phyloP scores from a whole-genome alignment of 2,329 filamentous ascomycete species.

The Diaporthe nobilis region DNA sequence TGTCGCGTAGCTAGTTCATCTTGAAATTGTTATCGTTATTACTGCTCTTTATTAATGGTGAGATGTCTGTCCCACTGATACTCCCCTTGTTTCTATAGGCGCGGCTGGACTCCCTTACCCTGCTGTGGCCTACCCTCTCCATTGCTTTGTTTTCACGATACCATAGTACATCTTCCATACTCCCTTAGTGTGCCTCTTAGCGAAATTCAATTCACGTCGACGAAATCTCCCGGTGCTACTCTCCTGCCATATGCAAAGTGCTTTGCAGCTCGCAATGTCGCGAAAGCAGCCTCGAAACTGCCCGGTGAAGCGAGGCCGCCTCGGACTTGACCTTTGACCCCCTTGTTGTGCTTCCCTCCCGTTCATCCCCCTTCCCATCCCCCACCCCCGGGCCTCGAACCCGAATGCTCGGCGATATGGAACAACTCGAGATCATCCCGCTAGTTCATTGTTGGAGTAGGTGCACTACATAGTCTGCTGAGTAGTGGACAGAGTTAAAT shows the following conservation, averaged over 20 bases:
- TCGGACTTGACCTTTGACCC: constrained; percentile 5
- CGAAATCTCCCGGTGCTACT: neutral
- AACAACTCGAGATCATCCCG: constrained; percentile 26
- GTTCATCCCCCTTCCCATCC: neutral
- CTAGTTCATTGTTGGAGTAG: constrained; percentile 18
- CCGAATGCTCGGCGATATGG: neutral
- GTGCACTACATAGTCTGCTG: neutral
- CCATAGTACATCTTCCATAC: neutral
- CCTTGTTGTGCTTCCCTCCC: neutral
- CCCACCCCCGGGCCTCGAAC: neutral
- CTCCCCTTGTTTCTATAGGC: neutral
- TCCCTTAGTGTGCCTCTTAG: neutral
- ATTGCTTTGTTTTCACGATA: neutral
- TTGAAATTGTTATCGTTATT: neutral
- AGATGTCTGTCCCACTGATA: neutral
- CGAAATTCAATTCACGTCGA: neutral
- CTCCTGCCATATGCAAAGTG: neutral
- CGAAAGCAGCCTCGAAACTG: constrained; percentile 16
- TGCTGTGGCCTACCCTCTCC: neutral
- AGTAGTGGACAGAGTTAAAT: neutral
- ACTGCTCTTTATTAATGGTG: neutral
- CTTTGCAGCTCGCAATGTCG: constrained; percentile 24
- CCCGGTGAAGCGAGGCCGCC: constrained; percentile 26
- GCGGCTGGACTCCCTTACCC: neutral
- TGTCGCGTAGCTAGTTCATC: neutral